phyloP scores from a whole-genome alignment of 2,329 filamentous ascomycete genomes.

The Trichoderma aggressivum region DNA sequence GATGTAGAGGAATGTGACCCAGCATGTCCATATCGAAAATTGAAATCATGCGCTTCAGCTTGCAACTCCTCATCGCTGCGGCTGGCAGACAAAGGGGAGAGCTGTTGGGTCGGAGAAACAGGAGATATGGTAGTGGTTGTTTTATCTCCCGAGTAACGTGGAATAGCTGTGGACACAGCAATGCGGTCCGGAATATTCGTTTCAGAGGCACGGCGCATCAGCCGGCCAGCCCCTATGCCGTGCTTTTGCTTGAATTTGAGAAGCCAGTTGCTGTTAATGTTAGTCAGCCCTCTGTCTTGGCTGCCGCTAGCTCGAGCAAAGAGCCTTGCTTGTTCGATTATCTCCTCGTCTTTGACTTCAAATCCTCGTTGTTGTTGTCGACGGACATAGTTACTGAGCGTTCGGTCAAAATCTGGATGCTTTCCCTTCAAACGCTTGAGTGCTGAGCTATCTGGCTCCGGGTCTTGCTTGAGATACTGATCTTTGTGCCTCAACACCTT shows the following conservation, averaged over 20 bases:
- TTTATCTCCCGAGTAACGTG: constrained; percentile 34
- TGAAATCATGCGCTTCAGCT: constrained; percentile 33
- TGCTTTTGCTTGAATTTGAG: constrained; percentile 96
- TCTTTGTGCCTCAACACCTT: constrained; percentile 95
- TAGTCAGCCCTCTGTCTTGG: constrained; percentile 67
- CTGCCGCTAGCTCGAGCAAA: constrained; percentile 70
- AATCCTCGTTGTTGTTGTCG: constrained; percentile 76
- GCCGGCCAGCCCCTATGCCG: constrained; percentile 48
- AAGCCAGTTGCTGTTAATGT: constrained; percentile 74
- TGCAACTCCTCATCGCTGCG: constrained; percentile 68
- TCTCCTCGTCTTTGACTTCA: constrained; percentile 72
- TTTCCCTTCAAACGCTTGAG: constrained; percentile 82
- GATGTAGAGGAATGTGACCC: constrained; percentile 36
- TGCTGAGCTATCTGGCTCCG: constrained; percentile 62
- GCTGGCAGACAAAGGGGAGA: constrained; percentile 66
- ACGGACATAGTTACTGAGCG: constrained; percentile 80
- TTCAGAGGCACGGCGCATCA: constrained; percentile 58
- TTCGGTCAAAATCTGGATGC: constrained; percentile 85
- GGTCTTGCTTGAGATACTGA: constrained; percentile 83
- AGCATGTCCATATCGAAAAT: constrained; percentile 33
- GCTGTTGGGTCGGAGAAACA: constrained; percentile 63
- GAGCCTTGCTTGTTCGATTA: constrained; percentile 77
- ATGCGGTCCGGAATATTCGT: constrained; percentile 69
- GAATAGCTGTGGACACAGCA: constrained; percentile 50
- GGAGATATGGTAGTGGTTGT: constrained; percentile 63